Base-by-base conservation (phyloP, 371 early-diverging fungal species). In the Paraphysoderma sedebokerense region DNA sequence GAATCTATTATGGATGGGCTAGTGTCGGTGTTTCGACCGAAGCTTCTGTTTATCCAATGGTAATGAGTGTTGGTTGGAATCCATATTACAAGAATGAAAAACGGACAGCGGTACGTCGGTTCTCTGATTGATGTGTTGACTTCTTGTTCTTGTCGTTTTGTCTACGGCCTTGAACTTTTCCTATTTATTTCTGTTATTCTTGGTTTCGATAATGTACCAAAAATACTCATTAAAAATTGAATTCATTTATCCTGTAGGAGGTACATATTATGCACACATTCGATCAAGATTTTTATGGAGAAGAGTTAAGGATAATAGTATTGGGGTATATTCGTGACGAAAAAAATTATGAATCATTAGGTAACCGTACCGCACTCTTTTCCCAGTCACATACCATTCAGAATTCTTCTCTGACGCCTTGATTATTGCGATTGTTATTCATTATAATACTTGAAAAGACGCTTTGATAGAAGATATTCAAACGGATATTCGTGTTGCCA, bases 11-110 rank as follows among this genome's bases (percentile, higher is more conserved):
- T 56, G 98, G 98, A 3, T 92, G 87, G 87, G 89, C 87, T 19
- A 70, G 76, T 30, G 78, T 95, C 28, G 67, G 61, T 12, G n/a
- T n/a, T n/a, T n/a, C n/a, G n/a, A 59, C 58, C 51, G 56, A 56
- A 12, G 33, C 15, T 5, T 48, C 55, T 17, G 81, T 92, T 12
- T 77, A 77, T 53, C 91, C 91, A 1, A 95, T 96, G 95, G 95
- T 93, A 28, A 91, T 92, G 92, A 88, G 89, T 51, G 76, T 87
- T 41, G 98, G 98, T 20, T 98, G 97, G 96, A 98, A 98, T 61
- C 96, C 96, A 23, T 95, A 75, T 59, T 98, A 88, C 61, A 82
- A 96, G 57, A 96, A 96, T 62, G 87, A 91, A 57, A 85, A 89
- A 66, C 73, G 82, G 38, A 88, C 91, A 22, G 92, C 89, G 41